Conservation (phyloP, 352 stramenopile species). For the Phytophthora chlamydospora region DNA sequence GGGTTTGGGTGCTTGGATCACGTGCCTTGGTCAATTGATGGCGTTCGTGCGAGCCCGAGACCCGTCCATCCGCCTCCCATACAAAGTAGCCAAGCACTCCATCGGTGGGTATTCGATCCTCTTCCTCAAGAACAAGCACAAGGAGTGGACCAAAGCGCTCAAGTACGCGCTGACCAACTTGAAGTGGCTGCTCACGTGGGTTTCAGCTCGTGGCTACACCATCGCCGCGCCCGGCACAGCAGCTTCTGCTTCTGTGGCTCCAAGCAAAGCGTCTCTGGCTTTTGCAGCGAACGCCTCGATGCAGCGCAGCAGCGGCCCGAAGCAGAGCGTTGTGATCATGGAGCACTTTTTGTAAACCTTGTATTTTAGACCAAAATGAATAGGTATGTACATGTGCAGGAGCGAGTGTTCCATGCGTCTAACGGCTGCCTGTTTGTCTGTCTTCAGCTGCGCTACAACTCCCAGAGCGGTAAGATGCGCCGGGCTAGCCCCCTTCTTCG, state of each 20-base stretch:
- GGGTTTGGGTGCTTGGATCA: constrained; percentile 80
- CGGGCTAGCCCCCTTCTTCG: constrained; percentile 16
- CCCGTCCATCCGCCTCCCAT: constrained; percentile 68
- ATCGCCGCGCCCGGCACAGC: constrained; percentile 14
- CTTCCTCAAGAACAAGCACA: constrained; percentile 83
- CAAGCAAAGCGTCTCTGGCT: constrained; percentile 25
- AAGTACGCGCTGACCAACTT: constrained; percentile 88
- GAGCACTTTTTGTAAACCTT: constrained; percentile 43
- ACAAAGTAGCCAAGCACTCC: constrained; percentile 80
- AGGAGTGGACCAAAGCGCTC: constrained; percentile 86
- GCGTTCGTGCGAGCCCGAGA: constrained; percentile 61
- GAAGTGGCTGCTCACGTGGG: constrained; percentile 85
- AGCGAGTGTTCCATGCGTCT: constrained; percentile 27
- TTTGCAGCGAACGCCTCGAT: constrained; percentile 18
- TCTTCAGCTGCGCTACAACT: constrained; percentile 42
- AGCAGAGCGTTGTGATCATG: constrained; percentile 33
- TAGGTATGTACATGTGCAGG: constrained; percentile 52
- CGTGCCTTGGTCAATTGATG: constrained; percentile 76
- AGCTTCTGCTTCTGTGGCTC: constrained; percentile 1
- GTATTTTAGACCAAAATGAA: constrained; percentile 43
- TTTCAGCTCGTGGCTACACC: constrained; percentile 44
- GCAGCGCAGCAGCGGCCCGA: constrained; percentile 22
- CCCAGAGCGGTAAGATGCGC: constrained; percentile 34
- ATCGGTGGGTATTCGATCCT: constrained; percentile 75
- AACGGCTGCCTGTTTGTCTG: constrained; percentile 30